These are phyloP conservation scores for Russula brevipes DNA, from an alignment of 768 basidiomycete genomes.

Conservation along the genomic window DNA sequence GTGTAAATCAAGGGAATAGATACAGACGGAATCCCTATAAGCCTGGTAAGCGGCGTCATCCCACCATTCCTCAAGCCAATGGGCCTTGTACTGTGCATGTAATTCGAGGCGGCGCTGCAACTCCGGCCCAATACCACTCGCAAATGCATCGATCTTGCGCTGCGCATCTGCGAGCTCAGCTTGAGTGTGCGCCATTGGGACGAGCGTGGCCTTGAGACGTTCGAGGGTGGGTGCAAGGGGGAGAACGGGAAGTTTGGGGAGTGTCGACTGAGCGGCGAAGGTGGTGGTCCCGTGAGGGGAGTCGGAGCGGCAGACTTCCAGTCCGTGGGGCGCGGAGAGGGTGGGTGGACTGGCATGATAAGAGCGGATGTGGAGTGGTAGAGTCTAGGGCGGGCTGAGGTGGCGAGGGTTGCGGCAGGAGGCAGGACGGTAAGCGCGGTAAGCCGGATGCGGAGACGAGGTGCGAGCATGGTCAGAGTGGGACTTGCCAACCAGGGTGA, in stretches of 20 bases:
- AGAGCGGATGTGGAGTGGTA: neutral
- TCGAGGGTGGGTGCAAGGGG: conserved; percentile 58
- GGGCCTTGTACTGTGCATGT: conserved; percentile 47
- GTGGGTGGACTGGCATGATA: conserved; percentile 15
- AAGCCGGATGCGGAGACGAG: neutral
- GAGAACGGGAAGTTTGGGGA: conserved; percentile 76
- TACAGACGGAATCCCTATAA: conserved; percentile 76
- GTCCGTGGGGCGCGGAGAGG: conserved; percentile 40
- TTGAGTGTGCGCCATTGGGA: conserved; percentile 64
- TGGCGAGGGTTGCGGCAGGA: neutral
- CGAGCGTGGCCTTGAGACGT: conserved; percentile 63
- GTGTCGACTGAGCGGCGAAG: conserved; percentile 55
- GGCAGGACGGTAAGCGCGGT: neutral
- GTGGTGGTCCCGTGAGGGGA: conserved; percentile 48
- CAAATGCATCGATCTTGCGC: conserved; percentile 66
- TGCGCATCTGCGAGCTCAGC: conserved; percentile 52
- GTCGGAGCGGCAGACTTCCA: conserved; percentile 74
- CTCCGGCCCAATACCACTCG: conserved; percentile 35
- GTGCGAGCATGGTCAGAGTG: neutral
- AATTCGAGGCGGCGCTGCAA: conserved; percentile 63
- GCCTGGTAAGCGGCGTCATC: conserved; percentile 77
- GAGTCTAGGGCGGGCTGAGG: neutral
- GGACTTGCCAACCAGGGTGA: neutral
- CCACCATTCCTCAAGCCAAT: conserved; percentile 97
- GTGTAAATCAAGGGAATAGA: neutral